Percentiles rank a stretch among this genome's conserved stretches.
Conservation (phyloP, 257 asterid genomes). For the Solanum neorickii region DNA sequence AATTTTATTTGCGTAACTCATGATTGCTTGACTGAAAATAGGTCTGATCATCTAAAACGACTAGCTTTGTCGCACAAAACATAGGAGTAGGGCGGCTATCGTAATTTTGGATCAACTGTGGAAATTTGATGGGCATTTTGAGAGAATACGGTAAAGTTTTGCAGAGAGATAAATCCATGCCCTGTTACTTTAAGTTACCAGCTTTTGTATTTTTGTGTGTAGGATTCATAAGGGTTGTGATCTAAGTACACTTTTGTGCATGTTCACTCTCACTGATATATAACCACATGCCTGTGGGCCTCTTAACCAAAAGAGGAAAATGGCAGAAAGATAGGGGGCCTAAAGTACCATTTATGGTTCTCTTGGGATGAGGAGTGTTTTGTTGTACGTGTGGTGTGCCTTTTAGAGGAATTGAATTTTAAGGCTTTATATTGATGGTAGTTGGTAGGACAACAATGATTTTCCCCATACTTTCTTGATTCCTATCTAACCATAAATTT, state of each 20-base stretch:
- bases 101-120: neutral
- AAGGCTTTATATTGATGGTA: constrained; percentile 35
- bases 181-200: neutral
- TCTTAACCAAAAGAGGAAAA: neutral
- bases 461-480: constrained; percentile 42
- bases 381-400: constrained; percentile 22
- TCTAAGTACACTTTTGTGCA: neutral
- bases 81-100: neutral
- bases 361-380: constrained; percentile 14
- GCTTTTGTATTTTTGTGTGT: neutral
- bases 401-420: constrained; percentile 9
- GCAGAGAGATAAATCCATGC: neutral
- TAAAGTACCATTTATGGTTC: constrained; percentile 17
- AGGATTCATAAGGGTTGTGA: neutral
- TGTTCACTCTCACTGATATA: neutral
- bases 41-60: neutral
- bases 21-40: neutral
- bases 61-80: neutral
- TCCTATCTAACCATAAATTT: constrained; percentile 35
- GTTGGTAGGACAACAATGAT: constrained; percentile 56
- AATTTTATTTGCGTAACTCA: neutral
- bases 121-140: constrained; percentile 3
- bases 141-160: neutral
- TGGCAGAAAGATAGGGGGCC: constrained; percentile 27
- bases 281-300: constrained; percentile 46